Evolutionary conservation across 805 yeast species (phyloP), one percentile per base, ranked within the genome.

Genomic region (Candida sanyiensis): DNA sequence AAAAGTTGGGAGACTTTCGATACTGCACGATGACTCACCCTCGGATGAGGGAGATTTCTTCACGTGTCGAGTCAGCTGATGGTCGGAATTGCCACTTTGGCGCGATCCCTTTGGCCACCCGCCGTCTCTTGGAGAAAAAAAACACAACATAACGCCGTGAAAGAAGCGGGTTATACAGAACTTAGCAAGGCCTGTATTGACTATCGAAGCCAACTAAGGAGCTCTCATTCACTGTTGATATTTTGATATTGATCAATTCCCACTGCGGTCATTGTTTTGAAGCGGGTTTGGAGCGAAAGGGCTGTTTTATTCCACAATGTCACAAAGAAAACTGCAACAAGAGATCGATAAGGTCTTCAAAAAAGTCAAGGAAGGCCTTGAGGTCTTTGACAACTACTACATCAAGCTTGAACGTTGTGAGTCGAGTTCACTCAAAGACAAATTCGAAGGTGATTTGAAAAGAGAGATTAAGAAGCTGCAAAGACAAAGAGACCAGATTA

Each of bases 381-480:
- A 75, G 38, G 83, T 78, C 44, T 90, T 90, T 56, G 96, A 90
- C 55, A 80, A 73, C 38, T 77, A 86, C 24, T 83, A 90, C 55
- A 95, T 86, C 29, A 90, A 90, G 63, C 76, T 90, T 28, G 82
- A 79, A 61, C 72, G 73, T 36, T 77, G 94, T 35, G 89, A 87
- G 46, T 83, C 83, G 51, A 83, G 77, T 48, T 79, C 95, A 3
- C 96, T 89, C 59, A 84, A 90, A 65, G 97, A 90, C 59, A 90
- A 90, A 61, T 71, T 93, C 42, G 98, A 93, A 59, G 73, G 79
- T 44, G 98, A 90, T 58, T 69, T 90, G 57, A 89, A 93, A 65
- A 81, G 93, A 54, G 97, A 93, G 61, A 89, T 93, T 62, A 90
- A 93, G 63, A 90, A 88, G 61, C 70, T 90, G 42, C 98, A 90